A percentile compares a stretch with the other conserved stretches of the same genome.
phyloP scores from a whole-genome alignment of 768 basidiomycete species.

The Boletus rubescentipes region DNA sequence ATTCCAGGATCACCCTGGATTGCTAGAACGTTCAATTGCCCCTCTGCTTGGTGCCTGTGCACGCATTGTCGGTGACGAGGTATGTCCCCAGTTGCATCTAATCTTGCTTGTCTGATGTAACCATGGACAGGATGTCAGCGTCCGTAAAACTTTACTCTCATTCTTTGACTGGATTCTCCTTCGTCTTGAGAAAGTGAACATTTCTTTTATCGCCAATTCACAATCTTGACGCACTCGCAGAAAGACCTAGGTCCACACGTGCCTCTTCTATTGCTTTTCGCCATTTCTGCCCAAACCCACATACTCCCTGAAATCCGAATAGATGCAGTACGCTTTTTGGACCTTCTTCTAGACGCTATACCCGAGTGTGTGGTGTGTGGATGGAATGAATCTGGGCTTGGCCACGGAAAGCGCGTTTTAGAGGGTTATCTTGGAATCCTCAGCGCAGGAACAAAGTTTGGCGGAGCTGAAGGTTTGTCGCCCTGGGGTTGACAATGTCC shows the following conservation, averaged over 20 bases:
- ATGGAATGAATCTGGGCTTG: constrained; percentile 55
- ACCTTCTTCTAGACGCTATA: constrained; percentile 67
- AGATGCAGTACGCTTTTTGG: constrained; percentile 80
- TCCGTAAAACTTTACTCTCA: constrained; percentile 68
- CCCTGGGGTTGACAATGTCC: background rate
- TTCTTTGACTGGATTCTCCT: constrained; percentile 77
- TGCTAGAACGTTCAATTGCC: constrained; percentile 53
- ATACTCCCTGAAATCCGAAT: constrained; percentile 95
- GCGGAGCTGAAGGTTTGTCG: constrained; percentile 51
- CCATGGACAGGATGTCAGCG: constrained; percentile 64
- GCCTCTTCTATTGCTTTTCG: constrained; percentile 75
- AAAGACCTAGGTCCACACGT: constrained; percentile 73
- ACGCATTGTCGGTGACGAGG: constrained; percentile 83
- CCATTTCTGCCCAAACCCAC: constrained; percentile 87
- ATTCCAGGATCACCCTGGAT: constrained; percentile 56
- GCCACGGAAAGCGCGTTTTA: constrained; percentile 63
- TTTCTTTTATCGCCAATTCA: background rate
- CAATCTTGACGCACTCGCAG: constrained; percentile 38
- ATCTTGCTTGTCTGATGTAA: background rate
- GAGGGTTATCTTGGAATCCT: constrained; percentile 83
- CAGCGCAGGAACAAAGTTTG: constrained; percentile 63
- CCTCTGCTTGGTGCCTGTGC: constrained; percentile 57
- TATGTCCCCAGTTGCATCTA: constrained; percentile 31
- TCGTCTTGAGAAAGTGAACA: constrained; percentile 53
- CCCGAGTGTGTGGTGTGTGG: constrained; percentile 66